These are phyloP conservation scores for Botryotinia convoluta DNA, from an alignment of 2,329 filamentous ascomycete species.

Conservation along the genomic window DNA sequence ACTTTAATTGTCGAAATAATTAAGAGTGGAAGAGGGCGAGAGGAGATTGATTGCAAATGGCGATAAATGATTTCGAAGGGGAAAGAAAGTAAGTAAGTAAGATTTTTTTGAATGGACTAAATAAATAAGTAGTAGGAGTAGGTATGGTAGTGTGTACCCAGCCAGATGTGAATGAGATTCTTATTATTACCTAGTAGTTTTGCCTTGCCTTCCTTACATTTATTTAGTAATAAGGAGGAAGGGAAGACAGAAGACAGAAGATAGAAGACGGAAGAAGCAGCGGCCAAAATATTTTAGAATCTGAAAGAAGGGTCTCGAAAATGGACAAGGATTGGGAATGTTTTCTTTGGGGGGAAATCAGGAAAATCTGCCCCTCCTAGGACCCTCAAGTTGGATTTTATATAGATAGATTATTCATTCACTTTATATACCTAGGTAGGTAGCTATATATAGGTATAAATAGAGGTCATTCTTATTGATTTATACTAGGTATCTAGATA, in stretches of 20 bases:
- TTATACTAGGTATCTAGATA: too few species aligned
- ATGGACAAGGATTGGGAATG: not conserved
- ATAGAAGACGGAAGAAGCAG: slow-evolving; percentile 13
- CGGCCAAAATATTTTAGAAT: slow-evolving; percentile 10
- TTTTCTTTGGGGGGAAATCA: not conserved
- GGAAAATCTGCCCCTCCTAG: not conserved
- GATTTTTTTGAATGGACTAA: not conserved
- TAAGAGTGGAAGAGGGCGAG: not conserved
- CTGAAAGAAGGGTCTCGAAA: slow-evolving; percentile 21
- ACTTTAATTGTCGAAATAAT: not conserved
- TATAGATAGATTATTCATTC: not conserved
- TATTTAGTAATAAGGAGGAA: not conserved
- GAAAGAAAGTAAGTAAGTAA: not conserved
- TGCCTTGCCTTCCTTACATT: not conserved
- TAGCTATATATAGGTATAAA: not conserved
- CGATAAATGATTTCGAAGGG: not conserved
- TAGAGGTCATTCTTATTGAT: too few species aligned
- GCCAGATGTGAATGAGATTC: not conserved
- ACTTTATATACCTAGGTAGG: not conserved
- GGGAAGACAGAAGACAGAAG: slow-evolving; percentile 6
- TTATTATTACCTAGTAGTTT: not conserved
- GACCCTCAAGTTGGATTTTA: not conserved
- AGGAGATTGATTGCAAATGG: not conserved
- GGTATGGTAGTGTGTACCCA: not conserved
- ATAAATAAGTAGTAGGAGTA: not conserved